Evolutionary conservation across 2,329 filamentous ascomycete genomes (phyloP), one percentile per base, ranked within the genome.

Genomic region (Lojkania enalia): DNA sequence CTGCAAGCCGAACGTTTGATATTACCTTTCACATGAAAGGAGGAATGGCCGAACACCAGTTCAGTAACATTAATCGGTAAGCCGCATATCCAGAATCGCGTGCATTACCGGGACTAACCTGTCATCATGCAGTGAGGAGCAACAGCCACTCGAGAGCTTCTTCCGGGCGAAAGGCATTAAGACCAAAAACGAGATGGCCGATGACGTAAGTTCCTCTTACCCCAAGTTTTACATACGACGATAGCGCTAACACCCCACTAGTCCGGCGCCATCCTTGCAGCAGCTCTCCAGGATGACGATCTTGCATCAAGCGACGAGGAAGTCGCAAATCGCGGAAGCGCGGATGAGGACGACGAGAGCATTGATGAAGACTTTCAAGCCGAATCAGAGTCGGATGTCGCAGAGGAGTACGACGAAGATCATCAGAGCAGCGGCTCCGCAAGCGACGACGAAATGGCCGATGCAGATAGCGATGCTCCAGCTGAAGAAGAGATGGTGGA

Each of bases 171-270:
- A 97, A 79, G 88, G 86, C 49, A 81, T 99, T 63, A 88, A 92
- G 42, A 91, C 95, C 45, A 97, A 96, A 84, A 99, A 99, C 70
- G 94, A 99, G 74, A 96, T 99, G 76, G 87, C 95, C 51, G 94
- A 96, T 67, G 94, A 99, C 59, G 87, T 89, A 67, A 85, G 87
- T 67, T 20, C 18, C 20, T 35, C 42, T 15, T 27, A 15, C 4
- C 41, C 18, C 39, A 2, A 14, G 25, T 39, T 44, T 31, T 5
- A 46, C 35, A 32, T 30, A 12, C 30, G 9, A 9, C 7, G 21
- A 32, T 40, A 21, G 32, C 39, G 43, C 60, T 67, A 69, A 67
- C 63, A 39, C 23, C 47, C 41, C 39, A 25, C 37, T 55, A 79
- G 75, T 76, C 79, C 21, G 77, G 77, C 33, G 75, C 78, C 1